Percentiles rank a stretch among this genome's conserved stretches.
These are phyloP conservation scores for Byssothecium circinans DNA, from an alignment of 2,329 filamentous ascomycete genomes.

Conservation along the genomic window DNA sequence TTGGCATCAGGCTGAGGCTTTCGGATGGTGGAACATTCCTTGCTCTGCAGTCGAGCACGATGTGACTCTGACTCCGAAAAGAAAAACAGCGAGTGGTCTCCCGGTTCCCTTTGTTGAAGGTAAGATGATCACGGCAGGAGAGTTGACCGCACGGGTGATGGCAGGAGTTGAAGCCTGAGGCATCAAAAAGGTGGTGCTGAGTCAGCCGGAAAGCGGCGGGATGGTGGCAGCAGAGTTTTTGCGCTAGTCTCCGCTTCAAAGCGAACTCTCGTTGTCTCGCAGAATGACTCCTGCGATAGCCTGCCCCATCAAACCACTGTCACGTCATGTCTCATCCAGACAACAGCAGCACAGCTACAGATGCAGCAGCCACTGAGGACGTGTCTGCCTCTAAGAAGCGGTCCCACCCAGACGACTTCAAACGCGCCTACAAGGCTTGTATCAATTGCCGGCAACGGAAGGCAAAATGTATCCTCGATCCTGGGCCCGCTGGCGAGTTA, in stretches of 20 bases:
- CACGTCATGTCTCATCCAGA: slow-evolving; percentile 9
- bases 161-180: too few species aligned
- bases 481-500: slow-evolving; percentile 42
- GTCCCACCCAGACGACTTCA: slow-evolving; percentile 48
- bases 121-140: too few species aligned
- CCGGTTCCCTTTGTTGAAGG: too few species aligned
- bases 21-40: too few species aligned
- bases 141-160: too few species aligned
- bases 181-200: neutral
- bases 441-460: slow-evolving; percentile 56
- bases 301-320: slow-evolving; percentile 7
- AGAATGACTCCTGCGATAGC: slow-evolving; percentile 12
- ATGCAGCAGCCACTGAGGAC: slow-evolving; percentile 1
- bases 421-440: slow-evolving; percentile 59
- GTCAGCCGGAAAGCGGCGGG: slow-evolving; percentile 7
- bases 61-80: too few species aligned
- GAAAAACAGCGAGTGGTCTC: too few species aligned
- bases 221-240: neutral
- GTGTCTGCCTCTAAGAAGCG: slow-evolving; percentile 24
- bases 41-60: too few species aligned
- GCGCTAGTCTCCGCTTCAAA: slow-evolving; percentile 7
- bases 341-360: neutral
- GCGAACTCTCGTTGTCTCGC: neutral
- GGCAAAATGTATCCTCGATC: slow-evolving; percentile 55
- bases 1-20: too few species aligned